Evolutionary conservation across 148 eudicot species (phyloP).

Genomic region (Bassia scoparia): DNA sequence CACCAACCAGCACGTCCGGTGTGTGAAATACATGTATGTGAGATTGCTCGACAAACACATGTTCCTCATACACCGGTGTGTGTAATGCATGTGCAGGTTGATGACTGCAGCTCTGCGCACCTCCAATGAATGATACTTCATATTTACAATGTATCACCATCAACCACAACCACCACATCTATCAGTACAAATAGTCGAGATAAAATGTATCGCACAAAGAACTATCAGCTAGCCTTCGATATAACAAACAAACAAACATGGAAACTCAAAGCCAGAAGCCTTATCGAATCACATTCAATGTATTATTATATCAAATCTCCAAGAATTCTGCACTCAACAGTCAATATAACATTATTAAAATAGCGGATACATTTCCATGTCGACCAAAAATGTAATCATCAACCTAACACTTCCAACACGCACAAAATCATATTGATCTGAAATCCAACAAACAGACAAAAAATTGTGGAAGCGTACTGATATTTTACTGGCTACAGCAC

Average conservation of each 20-base stretch:
- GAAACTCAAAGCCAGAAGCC: no score
- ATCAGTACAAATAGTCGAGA: no score
- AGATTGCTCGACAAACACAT: neutral
- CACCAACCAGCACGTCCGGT: neutral
- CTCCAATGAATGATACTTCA: neutral
- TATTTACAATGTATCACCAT: no score
- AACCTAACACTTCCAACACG: neutral
- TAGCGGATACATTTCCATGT: neutral
- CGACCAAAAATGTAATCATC: neutral
- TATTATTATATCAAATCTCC: no score
- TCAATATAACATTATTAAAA: no score
- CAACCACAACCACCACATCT: no score
- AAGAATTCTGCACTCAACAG: no score
- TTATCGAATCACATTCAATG: no score
- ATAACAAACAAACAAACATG: no score
- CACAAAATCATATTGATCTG: neutral
- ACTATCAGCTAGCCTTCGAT: no score
- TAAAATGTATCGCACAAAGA: no score
- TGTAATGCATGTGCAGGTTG: neutral
- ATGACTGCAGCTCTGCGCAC: neutral
- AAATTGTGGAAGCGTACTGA: neutral
- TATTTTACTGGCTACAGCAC: slow-evolving; percentile 33
- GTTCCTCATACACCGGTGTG: neutral
- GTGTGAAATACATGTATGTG: neutral
- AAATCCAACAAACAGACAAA: neutral